Percentiles rank a stretch among this genome's conserved stretches.
phyloP scores from a whole-genome alignment of 2,329 filamentous ascomycete genomes.

The Aspergillus alliaceus region DNA sequence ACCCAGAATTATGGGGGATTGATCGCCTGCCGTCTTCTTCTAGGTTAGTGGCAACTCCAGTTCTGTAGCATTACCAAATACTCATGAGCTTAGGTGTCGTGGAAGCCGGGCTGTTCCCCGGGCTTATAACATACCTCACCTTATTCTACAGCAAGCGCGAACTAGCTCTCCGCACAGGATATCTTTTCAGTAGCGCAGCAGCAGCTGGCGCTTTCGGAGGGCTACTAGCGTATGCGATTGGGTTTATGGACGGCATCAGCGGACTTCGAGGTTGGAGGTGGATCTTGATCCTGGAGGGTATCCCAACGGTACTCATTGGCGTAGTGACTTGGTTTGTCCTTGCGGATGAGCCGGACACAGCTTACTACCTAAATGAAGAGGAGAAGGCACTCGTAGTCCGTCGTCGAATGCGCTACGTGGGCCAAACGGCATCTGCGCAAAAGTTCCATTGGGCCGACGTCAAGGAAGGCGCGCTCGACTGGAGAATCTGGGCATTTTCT shows the following conservation, averaged over 20 bases:
- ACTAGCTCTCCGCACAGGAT: conserved; percentile 70
- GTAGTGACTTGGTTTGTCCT: conserved; percentile 58
- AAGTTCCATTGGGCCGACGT: conserved; percentile 64
- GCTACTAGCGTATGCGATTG: conserved; percentile 71
- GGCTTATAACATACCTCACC: conserved; percentile 67
- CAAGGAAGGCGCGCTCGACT: conserved; percentile 66
- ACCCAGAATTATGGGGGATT: conserved; percentile 65
- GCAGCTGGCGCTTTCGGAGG: conserved; percentile 72
- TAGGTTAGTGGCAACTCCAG: conserved; percentile 33
- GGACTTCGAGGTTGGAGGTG: conserved; percentile 70
- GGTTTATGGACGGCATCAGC: conserved; percentile 66
- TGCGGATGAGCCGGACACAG: conserved; percentile 66
- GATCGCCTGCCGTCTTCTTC: conserved; percentile 66
- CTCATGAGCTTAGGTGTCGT: conserved; percentile 51
- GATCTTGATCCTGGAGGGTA: conserved; percentile 63
- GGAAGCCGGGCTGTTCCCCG: conserved; percentile 71
- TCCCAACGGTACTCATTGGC: conserved; percentile 58
- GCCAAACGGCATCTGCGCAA: conserved; percentile 50
- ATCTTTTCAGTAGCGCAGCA: conserved; percentile 65
- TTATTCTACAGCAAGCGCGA: conserved; percentile 76
- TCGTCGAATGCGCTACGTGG: conserved; percentile 52
- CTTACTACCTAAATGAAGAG: conserved; percentile 58
- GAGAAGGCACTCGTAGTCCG: conserved; percentile 60
- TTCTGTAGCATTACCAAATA: neutral
- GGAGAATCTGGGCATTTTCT: conserved; percentile 73